Evolutionary conservation across 1,284 basidiomycete genomes (phyloP), one percentile per base, ranked within the genome.

Genomic region (Sporisorium iseilematis-ciliati): DNA sequence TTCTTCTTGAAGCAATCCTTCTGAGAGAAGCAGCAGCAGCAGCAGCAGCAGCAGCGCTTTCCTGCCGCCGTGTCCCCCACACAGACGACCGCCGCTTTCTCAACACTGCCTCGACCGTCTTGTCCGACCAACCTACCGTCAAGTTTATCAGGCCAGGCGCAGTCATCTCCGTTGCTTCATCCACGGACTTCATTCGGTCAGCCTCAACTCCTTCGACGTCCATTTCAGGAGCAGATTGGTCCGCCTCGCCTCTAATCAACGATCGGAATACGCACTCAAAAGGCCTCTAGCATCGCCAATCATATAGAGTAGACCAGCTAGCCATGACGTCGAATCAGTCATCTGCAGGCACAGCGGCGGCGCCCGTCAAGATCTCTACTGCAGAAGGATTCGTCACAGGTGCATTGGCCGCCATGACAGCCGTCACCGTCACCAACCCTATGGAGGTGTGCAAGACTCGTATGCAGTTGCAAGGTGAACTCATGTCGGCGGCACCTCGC

Each of bases 381-480:
- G 61, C 57, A 21, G 80, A 81, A 51, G 69, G 78, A 5, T 81
- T 81, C 58, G 25, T 53, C 26, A 57, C 72, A 46, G 80, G 80
- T 18, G 78, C 80, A 7, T 54, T 79, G 48, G 75, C 80, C 12
- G 80, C 80, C 56, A 79, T 79, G 79, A 81, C 75, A 18, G 78
- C 78, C 2, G 71, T 76, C 21, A 75, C 77, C 20, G 70, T 79
- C 51, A 81, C 81, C 4, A 82, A 82, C 53, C 81, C 81, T 0
- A 79, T 80, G 76, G 81, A 82, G 46, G 78, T 79, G 25, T 74
- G 74, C 67, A 82, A 82, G 71, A 82, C 81, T n/a, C 63, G 81
- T 21, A 81, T 82, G 81, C 81, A 82, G 74, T 69, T 82, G 29
- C 80, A 82, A 46, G 81, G 81, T 5, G 81, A 82, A 51, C 79